phyloP scores from a whole-genome alignment of 2,329 filamentous ascomycete species.

The Beauveria australis region DNA sequence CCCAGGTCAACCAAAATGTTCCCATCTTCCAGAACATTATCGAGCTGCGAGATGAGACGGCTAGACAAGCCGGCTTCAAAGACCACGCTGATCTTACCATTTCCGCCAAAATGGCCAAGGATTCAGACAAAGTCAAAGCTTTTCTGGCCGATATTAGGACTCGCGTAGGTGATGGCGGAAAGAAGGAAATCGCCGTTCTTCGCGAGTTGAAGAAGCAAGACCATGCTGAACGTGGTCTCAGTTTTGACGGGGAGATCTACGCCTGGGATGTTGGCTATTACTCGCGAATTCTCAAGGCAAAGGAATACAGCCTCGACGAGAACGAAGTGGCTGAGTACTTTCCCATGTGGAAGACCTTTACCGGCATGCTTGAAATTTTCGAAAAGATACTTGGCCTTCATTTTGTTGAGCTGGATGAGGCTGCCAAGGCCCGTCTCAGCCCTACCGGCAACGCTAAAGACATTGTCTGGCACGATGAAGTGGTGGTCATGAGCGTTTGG shows the following conservation, averaged over 20 bases:
- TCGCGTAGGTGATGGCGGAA: slow-evolving; percentile 60
- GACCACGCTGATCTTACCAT: slow-evolving; percentile 70
- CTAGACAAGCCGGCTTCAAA: slow-evolving; percentile 66
- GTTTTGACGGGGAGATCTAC: slow-evolving; percentile 64
- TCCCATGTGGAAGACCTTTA: slow-evolving; percentile 64
- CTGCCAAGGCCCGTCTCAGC: slow-evolving; percentile 57
- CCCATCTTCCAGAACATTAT: slow-evolving; percentile 68
- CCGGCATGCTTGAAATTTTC: slow-evolving; percentile 75
- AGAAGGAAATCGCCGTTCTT: slow-evolving; percentile 63
- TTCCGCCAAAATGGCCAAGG: slow-evolving; percentile 82
- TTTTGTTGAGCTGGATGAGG: slow-evolving; percentile 63
- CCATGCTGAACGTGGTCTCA: slow-evolving; percentile 47
- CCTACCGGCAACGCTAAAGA: slow-evolving; percentile 61
- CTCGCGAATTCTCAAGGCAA: slow-evolving; percentile 70
- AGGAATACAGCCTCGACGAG: slow-evolving; percentile 73
- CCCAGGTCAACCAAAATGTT: slow-evolving; percentile 58
- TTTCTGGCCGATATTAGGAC: slow-evolving; percentile 64
- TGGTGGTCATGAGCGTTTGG: slow-evolving; percentile 78
- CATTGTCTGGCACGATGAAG: slow-evolving; percentile 75
- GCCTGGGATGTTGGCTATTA: slow-evolving; percentile 80
- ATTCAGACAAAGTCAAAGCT: slow-evolving; percentile 59
- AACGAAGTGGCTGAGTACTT: slow-evolving; percentile 78
- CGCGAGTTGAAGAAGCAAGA: slow-evolving; percentile 67
- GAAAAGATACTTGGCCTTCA: slow-evolving; percentile 73
- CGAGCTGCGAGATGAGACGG: slow-evolving; percentile 67